These are phyloP conservation scores for Cladophialophora exuberans DNA, from an alignment of 2,329 filamentous ascomycete genomes.

Conservation along the genomic window DNA sequence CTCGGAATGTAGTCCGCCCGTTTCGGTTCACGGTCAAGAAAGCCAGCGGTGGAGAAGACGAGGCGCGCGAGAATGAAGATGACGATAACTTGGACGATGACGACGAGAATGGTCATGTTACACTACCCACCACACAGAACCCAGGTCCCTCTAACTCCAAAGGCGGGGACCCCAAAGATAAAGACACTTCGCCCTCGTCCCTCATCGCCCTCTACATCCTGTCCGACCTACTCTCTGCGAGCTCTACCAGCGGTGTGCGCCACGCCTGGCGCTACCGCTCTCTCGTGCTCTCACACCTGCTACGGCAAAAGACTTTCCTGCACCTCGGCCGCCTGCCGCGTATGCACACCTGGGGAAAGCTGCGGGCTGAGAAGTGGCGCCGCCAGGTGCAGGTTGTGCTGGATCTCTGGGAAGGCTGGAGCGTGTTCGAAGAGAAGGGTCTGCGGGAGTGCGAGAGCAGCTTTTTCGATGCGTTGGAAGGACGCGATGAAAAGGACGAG, in stretches of 20 bases:
- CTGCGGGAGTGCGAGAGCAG: conserved; percentile 71
- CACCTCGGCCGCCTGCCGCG: conserved; percentile 74
- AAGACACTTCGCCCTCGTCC: conserved; percentile 72
- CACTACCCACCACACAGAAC: no score
- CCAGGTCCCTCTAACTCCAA: no score
- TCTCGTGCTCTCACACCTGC: conserved; percentile 70
- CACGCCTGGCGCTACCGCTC: conserved; percentile 86
- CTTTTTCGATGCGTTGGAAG: conserved; percentile 74
- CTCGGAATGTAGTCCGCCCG: conserved; percentile 78
- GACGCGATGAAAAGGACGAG: conserved; percentile 49
- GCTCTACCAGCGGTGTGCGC: conserved; percentile 72
- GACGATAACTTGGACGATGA: conserved; percentile 37
- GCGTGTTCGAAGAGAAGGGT: conserved; percentile 71
- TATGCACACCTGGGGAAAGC: conserved; percentile 74
- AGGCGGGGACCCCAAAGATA: conserved; percentile 35
- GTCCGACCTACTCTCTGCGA: conserved; percentile 78
- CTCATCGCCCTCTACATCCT: conserved; percentile 81
- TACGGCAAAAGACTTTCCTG: conserved; percentile 71
- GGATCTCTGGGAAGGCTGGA: conserved; percentile 68
- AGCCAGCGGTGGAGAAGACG: conserved; percentile 39
- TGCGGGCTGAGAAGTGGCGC: conserved; percentile 84
- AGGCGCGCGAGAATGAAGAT: conserved; percentile 31
- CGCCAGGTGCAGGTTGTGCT: conserved; percentile 72
- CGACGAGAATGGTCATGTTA: conserved; percentile 1
- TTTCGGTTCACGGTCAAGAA: conserved; percentile 64